Evolutionary conservation across 129 eudicot genomes (phyloP).

Genomic region (Arctium lappa): DNA sequence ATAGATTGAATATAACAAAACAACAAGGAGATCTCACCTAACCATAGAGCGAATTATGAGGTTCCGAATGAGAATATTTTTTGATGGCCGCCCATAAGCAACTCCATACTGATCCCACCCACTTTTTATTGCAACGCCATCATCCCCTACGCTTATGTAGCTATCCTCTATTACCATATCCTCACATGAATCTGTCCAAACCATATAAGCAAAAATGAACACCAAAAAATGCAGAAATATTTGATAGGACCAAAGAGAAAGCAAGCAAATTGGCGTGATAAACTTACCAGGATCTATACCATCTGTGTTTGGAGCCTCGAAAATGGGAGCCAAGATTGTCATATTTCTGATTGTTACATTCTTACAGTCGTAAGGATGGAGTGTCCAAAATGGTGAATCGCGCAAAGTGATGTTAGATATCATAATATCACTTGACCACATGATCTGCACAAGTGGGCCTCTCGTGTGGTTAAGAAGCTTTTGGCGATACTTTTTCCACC

Average conservation of each 20-base stretch:
- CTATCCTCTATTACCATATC: slow-evolving; percentile 94
- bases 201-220: neutral
- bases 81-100: slow-evolving; percentile 80
- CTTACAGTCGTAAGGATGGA: slow-evolving; percentile 81
- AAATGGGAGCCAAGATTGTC: slow-evolving; percentile 68
- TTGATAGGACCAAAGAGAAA: neutral
- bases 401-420: slow-evolving; percentile 69
- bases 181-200: slow-evolving; percentile 80
- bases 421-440: slow-evolving; percentile 71
- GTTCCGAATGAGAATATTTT: slow-evolving; percentile 82
- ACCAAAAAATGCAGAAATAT: neutral
- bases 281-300: slow-evolving; percentile 77
- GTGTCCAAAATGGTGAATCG: slow-evolving; percentile 85
- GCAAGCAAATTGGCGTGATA: too few relatives aligned
- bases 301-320: slow-evolving; percentile 75
- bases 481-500: slow-evolving; percentile 82
- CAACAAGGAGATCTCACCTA: slow-evolving; percentile 51
- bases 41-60: slow-evolving; percentile 89
- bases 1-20: too few relatives aligned
- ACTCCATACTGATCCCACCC: slow-evolving; percentile 98
- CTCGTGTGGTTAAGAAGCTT: slow-evolving; percentile 91
- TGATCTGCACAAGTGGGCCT: slow-evolving; percentile 90
- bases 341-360: slow-evolving; percentile 58
- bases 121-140: slow-evolving; percentile 92
- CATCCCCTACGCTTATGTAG: slow-evolving; percentile 96